Base-by-base conservation (phyloP, 2,329 filamentous ascomycete species). In the Arthrobotrys entomopaga region DNA sequence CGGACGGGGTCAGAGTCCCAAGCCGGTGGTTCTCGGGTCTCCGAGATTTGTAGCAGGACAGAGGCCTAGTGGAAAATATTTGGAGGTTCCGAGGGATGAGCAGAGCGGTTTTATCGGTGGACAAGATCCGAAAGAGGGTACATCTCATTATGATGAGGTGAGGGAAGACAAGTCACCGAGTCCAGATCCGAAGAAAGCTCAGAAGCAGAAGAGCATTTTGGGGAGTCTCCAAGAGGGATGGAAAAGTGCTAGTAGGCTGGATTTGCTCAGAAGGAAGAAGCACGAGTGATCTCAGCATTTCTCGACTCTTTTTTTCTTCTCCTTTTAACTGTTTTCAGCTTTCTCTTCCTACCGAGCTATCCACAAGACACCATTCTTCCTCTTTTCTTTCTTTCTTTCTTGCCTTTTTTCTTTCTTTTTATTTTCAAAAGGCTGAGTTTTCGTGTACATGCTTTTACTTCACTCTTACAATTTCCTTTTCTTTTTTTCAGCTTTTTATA, bases 331-430 rank as follows among this genome's bases (percentile, higher is more conserved):
- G 61, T 34, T 76, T 53, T 72, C 75, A n/a, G n/a, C n/a, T n/a
- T n/a, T n/a, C n/a, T n/a, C n/a, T n/a, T n/a, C n/a, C n/a, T n/a
- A n/a, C n/a, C n/a, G n/a, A n/a, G n/a, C n/a, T n/a, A n/a, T n/a
- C n/a, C n/a, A n/a, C n/a, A n/a, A n/a, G n/a, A n/a, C n/a, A n/a
- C n/a, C n/a, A n/a, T n/a, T 65, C 26, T 70, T 48, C 56, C 59
- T 64, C 42, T 60, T 70, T 57, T 56, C 66, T 60, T 77, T 61
- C 72, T 58, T 60, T 57, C 42, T 72, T 52, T 72, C 72, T 69
- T 71, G 74, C 65, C 29, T 59, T 67, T 49, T 29, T 50, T 65
- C 40, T 54, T 46, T 53, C 16, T 49, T 22, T 54, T 26, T 34
- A 54, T 16, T 54, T 49, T 3, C 6, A 46, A 46, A 46, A 46